Evolutionary conservation across 441 rosid species (phyloP), one percentile per base, ranked within the genome.

Genomic region (Daphne laureola): DNA sequence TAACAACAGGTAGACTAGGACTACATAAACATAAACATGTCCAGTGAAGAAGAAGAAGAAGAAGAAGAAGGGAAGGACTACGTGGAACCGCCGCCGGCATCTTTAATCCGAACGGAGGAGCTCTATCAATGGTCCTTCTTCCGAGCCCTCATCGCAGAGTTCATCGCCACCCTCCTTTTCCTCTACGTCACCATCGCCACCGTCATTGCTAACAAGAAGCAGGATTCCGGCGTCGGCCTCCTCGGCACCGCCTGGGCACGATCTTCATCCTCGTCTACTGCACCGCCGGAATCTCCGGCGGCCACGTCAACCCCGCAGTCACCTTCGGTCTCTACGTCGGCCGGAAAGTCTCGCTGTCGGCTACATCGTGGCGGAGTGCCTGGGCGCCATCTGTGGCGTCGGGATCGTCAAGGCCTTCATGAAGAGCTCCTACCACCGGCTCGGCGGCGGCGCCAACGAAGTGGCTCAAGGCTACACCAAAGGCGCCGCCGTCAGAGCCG

Each of bases 231-330:
- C 0, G 96, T 90, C 47, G 98, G 96, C 9, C n/a, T 78, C 53
- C 92, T 90, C 5, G 94, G 97, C 1, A 84, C 87, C 31, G 94
- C 96, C 8, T 90, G 97, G 97, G 97, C 72, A 90, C 82, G 97
- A 86, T 89, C 75, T 89, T 86, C 50, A 50, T 89, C 53, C 97
- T 87, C 44, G 97, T 90, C 47, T 90, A 90, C 78, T 90, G 98
- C 84, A 90, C 90, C 17, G 96, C 96, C 35, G 96, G 98, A 15
- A 90, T 90, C 67, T 90, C 98, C 25, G 96, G 98, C 84, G 97
- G 97, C 17, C 97, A 90, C 66, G 82, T 87, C n/a, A 90, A 87
- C 71, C 96, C 92, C 25, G 95, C 92, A 6, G 95, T 86, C 67
- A 90, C 97, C 11, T 81, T 86, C 26, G 97, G 91, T 16, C 69